phyloP scores from a whole-genome alignment of 805 yeast genomes.

The Hanseniaspora clermontiae region DNA sequence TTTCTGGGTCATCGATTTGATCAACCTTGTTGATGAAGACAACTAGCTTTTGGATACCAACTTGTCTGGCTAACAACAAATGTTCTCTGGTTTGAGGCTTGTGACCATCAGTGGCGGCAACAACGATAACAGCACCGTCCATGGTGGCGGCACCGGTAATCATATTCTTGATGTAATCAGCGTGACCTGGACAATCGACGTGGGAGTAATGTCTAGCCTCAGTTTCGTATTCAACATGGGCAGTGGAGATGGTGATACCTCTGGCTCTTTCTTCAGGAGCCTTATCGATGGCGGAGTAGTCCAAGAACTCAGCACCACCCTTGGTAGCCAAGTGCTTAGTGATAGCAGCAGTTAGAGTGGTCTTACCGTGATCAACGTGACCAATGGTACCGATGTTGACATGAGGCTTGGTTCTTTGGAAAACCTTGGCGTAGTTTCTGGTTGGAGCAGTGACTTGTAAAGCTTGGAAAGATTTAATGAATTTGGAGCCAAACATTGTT shows the following conservation, averaged over 20 bases:
- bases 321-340: conserved; percentile 79
- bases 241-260: conserved; percentile 96
- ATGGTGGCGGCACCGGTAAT: conserved; percentile 99
- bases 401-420: conserved; percentile 92
- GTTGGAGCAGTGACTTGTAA: conserved; percentile 9
- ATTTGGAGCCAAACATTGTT: conserved; percentile 9
- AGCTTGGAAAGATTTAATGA: conserved; percentile 8
- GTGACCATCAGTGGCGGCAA: conserved; percentile 98
- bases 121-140: conserved; percentile 99
- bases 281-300: conserved; percentile 84
- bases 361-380: conserved; percentile 98
- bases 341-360: conserved; percentile 96
- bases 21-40: conserved; percentile 97
- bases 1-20: conserved; percentile 95
- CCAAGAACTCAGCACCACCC: conserved; percentile 90
- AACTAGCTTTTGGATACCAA: conserved; percentile 94
- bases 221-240: conserved; percentile 95
- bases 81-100: conserved; percentile 99
- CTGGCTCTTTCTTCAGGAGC: conserved; percentile 99
- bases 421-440: conserved; percentile 48
- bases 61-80: conserved; percentile 95
- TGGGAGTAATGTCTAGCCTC: conserved; percentile 92
- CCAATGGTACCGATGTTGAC: conserved; percentile 96
- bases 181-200: conserved; percentile 98
- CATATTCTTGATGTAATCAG: conserved; percentile 97